Percentiles rank a stretch among this genome's conserved stretches.
Evolutionary conservation across 179 eudicot genomes (phyloP).

Genomic region (Spergularia azorica): DNA sequence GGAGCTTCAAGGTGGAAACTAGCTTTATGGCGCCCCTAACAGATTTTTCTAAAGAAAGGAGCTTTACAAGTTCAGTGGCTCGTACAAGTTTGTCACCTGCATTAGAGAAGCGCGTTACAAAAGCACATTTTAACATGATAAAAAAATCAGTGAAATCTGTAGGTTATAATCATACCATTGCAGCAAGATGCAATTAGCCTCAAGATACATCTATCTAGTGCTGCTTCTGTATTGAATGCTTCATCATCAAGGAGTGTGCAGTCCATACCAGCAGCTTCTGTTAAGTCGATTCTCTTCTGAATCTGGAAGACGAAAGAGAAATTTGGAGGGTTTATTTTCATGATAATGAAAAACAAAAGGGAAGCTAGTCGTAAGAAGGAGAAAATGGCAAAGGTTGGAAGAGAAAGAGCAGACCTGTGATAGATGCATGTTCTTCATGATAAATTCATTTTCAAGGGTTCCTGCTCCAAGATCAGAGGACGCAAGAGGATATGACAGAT

Average conservation of each 20-base stretch:
- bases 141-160: neutral
- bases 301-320: slow-evolving; percentile 46
- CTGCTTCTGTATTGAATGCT: slow-evolving; percentile 71
- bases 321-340: neutral
- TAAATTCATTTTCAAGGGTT: slow-evolving; percentile 87
- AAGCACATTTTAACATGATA: neutral
- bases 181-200: slow-evolving; percentile 95
- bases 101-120: neutral
- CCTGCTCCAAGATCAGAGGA: slow-evolving; percentile 94
- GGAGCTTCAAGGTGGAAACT: slow-evolving; percentile 87
- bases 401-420: slow-evolving; percentile 50
- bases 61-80: slow-evolving; percentile 91
- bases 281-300: slow-evolving; percentile 71
- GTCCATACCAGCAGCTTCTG: slow-evolving; percentile 60
- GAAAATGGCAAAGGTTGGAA: neutral
- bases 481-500: slow-evolving; percentile 85
- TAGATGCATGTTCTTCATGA: slow-evolving; percentile 69
- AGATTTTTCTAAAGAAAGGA: slow-evolving; percentile 81
- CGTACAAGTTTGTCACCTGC: slow-evolving; percentile 93
- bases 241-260: slow-evolving; percentile 74
- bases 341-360: neutral
- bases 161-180: slow-evolving; percentile 54
- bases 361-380: neutral
- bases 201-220: slow-evolving; percentile 91
- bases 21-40: slow-evolving; percentile 90